Conservation (phyloP, 2,329 filamentous ascomycete genomes). For the Cryphonectria parasitica region DNA sequence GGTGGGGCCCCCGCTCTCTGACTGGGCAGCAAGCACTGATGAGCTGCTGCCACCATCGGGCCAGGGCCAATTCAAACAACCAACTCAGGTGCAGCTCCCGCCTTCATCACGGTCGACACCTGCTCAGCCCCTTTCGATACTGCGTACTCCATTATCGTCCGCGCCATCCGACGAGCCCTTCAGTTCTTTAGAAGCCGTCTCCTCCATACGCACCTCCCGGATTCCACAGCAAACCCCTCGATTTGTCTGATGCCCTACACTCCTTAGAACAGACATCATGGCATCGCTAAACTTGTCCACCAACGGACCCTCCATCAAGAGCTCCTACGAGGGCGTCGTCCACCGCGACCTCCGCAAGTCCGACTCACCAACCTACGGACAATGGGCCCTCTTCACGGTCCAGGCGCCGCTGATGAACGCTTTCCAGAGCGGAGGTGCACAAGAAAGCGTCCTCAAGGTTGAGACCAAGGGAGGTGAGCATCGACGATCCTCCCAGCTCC, state of each 20-base stretch:
- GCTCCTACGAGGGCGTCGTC: conserved; percentile 69
- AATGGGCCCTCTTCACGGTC: conserved; percentile 94
- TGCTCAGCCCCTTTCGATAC: conserved; percentile 27
- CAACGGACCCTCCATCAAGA: conserved; percentile 83
- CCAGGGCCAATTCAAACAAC: conserved; percentile 13
- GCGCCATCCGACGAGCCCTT: neutral
- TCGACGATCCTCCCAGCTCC: conserved; percentile 16
- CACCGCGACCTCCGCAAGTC: conserved; percentile 55
- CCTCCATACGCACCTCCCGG: conserved; percentile 7
- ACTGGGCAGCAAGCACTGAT: conserved; percentile 21
- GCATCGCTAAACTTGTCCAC: conserved; percentile 79
- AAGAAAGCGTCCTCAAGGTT: conserved; percentile 95
- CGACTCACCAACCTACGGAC: conserved; percentile 79
- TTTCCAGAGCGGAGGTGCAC: conserved; percentile 83
- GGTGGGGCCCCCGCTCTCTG: conserved; percentile 26
- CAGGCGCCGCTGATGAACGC: conserved; percentile 90
- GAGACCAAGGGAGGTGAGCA: conserved; percentile 81
- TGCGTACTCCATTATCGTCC: conserved; percentile 8
- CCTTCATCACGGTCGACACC: conserved; percentile 26
- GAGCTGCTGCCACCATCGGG: conserved; percentile 21
- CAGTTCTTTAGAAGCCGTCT: conserved; percentile 16
- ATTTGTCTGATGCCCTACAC: conserved; percentile 23
- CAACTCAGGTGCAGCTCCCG: conserved; percentile 8
- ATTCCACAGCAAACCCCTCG: conserved; percentile 12
- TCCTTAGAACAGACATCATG: conserved; percentile 54